Conservation (phyloP, 306 rosid genomes). For the Vicia sativa region DNA sequence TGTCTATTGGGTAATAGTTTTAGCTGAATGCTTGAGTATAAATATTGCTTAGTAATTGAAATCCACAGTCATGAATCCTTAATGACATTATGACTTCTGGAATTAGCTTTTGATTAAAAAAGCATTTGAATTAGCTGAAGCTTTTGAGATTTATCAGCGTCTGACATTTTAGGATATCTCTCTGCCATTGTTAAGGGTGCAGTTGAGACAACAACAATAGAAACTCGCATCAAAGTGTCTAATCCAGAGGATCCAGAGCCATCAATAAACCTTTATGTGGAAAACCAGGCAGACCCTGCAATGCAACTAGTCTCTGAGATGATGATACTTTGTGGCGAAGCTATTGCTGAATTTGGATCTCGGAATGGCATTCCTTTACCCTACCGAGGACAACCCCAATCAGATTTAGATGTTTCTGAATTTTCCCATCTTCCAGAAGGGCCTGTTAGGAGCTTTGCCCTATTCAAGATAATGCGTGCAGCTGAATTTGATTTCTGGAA, state of each 20-base stretch:
- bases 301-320: slow-evolving; percentile 96
- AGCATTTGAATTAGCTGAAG: neutral
- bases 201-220: slow-evolving; percentile 73
- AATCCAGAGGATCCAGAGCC: slow-evolving; percentile 88
- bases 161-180: slow-evolving; percentile 28
- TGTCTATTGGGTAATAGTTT: neutral
- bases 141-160: slow-evolving; percentile 31
- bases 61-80: slow-evolving; percentile 3
- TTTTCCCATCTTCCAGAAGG: slow-evolving; percentile 98
- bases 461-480: slow-evolving; percentile 86
- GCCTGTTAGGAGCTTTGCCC: slow-evolving; percentile 89
- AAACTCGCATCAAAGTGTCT: slow-evolving; percentile 86
- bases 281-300: slow-evolving; percentile 94
- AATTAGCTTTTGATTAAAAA: slow-evolving; percentile 2
- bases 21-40: slow-evolving; percentile 18
- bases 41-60: slow-evolving; percentile 24
- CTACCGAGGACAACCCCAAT: slow-evolving; percentile 97
- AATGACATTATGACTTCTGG: neutral
- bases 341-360: slow-evolving; percentile 80
- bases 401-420: slow-evolving; percentile 72
- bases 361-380: slow-evolving; percentile 81
- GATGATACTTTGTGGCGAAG: slow-evolving; percentile 99
- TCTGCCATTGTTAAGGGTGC: slow-evolving; percentile 72
- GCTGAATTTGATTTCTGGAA: slow-evolving; percentile 98
- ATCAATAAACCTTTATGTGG: slow-evolving; percentile 78